Conservation (phyloP, 345 rosid species). For the Tarenaya hassleriana region DNA sequence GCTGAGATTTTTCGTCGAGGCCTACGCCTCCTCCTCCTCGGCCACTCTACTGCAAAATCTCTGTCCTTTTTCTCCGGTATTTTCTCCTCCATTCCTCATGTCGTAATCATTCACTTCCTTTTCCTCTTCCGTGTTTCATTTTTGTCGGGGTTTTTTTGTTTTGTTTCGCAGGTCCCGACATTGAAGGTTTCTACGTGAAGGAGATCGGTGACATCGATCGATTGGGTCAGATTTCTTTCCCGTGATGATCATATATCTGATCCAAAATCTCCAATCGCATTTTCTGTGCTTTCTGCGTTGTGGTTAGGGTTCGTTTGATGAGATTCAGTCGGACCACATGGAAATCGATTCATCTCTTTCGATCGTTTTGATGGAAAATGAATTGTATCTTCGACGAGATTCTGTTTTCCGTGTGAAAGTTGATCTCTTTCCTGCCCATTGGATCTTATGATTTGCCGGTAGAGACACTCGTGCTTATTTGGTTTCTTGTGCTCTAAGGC, state of each 20-base stretch:
- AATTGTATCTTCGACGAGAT: no score
- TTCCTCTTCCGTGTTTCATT: background rate
- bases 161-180: slow-evolving; percentile 12
- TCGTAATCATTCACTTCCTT: background rate
- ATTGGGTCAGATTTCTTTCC: slow-evolving; percentile 11
- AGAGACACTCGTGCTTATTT: no score
- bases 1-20: background rate
- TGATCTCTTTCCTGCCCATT: no score
- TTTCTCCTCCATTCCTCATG: slow-evolving; percentile 13
- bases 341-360: no score
- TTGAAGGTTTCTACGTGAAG: slow-evolving; percentile 2
- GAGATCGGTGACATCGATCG: slow-evolving; percentile 1
- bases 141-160: background rate
- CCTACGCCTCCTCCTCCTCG: slow-evolving; percentile 26
- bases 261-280: background rate
- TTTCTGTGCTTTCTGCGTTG: background rate
- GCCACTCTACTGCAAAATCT: slow-evolving; percentile 24
- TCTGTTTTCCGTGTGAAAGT: no score
- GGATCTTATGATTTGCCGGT: no score
- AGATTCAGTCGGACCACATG: no score
- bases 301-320: slow-evolving; percentile 3
- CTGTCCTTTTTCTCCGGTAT: slow-evolving; percentile 16
- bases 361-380: no score
- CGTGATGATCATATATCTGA: background rate
- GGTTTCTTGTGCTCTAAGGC: no score